phyloP scores from a whole-genome alignment of 805 yeast species.

The Kodamaea sagamina region DNA sequence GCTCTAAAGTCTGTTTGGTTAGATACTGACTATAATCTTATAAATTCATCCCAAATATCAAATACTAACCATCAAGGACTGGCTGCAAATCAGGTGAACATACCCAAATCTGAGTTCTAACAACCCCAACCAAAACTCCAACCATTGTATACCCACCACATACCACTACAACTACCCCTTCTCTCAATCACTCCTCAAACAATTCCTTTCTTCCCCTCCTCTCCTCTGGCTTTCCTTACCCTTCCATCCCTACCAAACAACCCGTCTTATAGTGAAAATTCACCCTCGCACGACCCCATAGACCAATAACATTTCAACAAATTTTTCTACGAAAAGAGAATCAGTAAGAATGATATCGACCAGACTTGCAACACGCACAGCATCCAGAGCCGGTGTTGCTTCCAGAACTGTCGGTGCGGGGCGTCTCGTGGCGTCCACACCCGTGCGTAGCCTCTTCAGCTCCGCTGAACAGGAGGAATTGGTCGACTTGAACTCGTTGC shows the following conservation, averaged over 20 bases:
- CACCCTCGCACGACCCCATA: constrained; percentile 1
- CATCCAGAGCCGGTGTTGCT: constrained; percentile 8
- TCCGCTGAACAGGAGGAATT: constrained; percentile 26
- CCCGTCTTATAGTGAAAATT: constrained; percentile 3
- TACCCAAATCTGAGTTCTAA: too few species aligned
- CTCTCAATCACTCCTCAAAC: background rate
- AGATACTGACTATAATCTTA: too few species aligned
- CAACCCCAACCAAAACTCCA: too few species aligned
- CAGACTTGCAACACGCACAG: constrained; percentile 5
- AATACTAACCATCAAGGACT: too few species aligned
- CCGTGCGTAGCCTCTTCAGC: constrained; percentile 15
- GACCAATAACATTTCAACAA: constrained; percentile 10
- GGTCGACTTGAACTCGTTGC: constrained; percentile 37
- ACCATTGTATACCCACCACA: too few species aligned
- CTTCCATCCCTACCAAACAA: background rate
- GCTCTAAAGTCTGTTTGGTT: too few species aligned
- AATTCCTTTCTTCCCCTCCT: background rate
- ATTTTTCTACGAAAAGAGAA: constrained; percentile 7
- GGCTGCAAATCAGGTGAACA: too few species aligned
- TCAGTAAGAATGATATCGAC: constrained; percentile 11
- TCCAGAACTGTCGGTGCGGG: constrained; percentile 28
- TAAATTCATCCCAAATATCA: too few species aligned
- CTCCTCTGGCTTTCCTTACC: background rate
- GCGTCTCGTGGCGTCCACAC: constrained; percentile 14
- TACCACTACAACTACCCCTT: background rate